Base-by-base conservation (phyloP, 2,329 filamentous ascomycete genomes). In the Fusarium graminum region DNA sequence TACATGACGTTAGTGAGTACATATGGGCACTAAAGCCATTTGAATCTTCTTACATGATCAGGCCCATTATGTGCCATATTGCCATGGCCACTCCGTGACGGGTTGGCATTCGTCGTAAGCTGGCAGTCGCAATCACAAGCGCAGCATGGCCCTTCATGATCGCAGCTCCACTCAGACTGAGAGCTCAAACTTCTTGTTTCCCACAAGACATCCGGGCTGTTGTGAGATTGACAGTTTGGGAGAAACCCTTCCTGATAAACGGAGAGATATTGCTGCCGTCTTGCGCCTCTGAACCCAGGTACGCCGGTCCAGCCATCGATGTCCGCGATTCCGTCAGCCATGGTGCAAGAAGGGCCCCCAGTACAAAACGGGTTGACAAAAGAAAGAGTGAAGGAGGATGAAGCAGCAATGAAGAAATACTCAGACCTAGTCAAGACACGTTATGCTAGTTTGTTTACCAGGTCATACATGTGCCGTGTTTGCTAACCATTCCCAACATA, bases 251-350 rank as follows among this genome's bases (percentile, higher is more conserved):
- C 19, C 26, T 39, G 36, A 8, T 39, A 26, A 14, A 4, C 7
- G 3, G 9, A 19, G 9, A 17, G 39, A n/a, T 47, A 53, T 7
- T 28, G 43, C 28, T 43, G 36, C 17, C 17, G 36, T 40, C 46
- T 34, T 26, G 25, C n/a, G 28, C 36, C 29, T 43, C 30, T 40
- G 17, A 25, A 29, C 16, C 46, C 38, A 30, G 55, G 40, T 25
- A 50, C 39, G 8, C 14, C 26, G 28, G 32, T 13, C 34, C 57
- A 59, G 40, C 54, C 39, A 19, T 65, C 54, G 14, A 65, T 49
- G 17, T 63, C 58, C 39, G 60, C 55, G 16, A 71, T 58, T 26
- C 53, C 49, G 16, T 61, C 19, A 2, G 43, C 47, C 68, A 71
- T 71, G 6, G 25, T 38, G 10, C 11, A n/a, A 3, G 30, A 7